Evolutionary conservation across 2,329 filamentous ascomycete species (phyloP).

Genomic region (Daldinia sp.): DNA sequence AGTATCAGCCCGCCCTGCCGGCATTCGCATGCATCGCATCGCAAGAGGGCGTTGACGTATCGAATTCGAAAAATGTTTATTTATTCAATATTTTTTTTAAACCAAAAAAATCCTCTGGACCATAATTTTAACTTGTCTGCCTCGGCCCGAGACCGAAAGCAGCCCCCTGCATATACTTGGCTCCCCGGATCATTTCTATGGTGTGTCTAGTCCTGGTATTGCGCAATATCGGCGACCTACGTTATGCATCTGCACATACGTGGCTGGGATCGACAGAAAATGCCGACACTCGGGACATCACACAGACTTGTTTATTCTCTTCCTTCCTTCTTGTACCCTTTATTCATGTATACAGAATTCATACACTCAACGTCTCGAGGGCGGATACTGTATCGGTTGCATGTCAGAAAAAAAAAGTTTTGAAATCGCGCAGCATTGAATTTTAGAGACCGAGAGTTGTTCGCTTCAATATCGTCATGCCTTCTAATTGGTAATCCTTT

Average conservation of each 20-base stretch:
- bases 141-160: conserved; percentile 35
- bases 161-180: conserved; percentile 40
- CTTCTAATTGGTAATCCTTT: conserved; percentile 42
- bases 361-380: conserved; percentile 26
- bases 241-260: conserved; percentile 44
- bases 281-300: conserved; percentile 42
- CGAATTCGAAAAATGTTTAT: conserved; percentile 42
- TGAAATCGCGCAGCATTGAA: conserved; percentile 29
- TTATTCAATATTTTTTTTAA: conserved; percentile 18
- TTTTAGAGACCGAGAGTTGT: conserved; percentile 12
- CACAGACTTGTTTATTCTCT: conserved; percentile 40
- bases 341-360: conserved; percentile 22
- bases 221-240: conserved; percentile 44
- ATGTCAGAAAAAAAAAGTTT: conserved; percentile 36
- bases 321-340: conserved; percentile 24
- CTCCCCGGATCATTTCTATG: conserved; percentile 36
- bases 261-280: conserved; percentile 42
- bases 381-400: conserved; percentile 37
- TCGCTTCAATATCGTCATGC: conserved; percentile 17
- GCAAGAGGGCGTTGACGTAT: conserved; percentile 28
- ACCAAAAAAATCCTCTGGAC: conserved; percentile 14
- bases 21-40: conserved; percentile 37
- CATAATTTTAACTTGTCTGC: conserved; percentile 39
- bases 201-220: conserved; percentile 36
- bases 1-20: conserved; percentile 25